Conservation (phyloP, 1,139 yeast species). For the Meyerozyma smithsonii region DNA sequence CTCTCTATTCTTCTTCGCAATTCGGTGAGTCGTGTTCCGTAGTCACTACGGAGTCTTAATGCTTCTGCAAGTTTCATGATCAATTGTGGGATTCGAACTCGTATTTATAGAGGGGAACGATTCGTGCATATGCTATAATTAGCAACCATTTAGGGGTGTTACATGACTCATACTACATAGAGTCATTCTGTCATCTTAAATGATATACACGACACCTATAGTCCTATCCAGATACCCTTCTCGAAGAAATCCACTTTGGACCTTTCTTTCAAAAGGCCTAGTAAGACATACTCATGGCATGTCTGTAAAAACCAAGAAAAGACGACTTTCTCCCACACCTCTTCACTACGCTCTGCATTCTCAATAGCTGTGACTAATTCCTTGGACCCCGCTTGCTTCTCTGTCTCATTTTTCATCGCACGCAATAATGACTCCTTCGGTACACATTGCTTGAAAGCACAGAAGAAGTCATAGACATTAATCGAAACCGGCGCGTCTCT, state of each 20-base stretch:
- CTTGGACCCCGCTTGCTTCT: not conserved
- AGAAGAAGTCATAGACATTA: conserved; percentile 73
- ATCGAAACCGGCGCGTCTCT: conserved; percentile 76
- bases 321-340: conserved; percentile 24
- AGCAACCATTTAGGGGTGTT: no score
- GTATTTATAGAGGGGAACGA: not conserved
- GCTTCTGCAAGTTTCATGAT: conserved; percentile 14
- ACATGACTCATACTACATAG: no score
- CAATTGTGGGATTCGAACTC: not conserved
- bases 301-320: conserved; percentile 42
- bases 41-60: conserved; percentile 12
- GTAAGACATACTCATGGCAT: conserved; percentile 35
- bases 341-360: conserved; percentile 7
- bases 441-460: conserved; percentile 61
- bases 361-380: not conserved
- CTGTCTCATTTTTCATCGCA: conserved; percentile 5
- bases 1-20: conserved; percentile 10
- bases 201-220: no score
- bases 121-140: not conserved
- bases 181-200: no score
- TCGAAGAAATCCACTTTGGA: conserved; percentile 43
- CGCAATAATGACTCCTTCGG: conserved; percentile 31
- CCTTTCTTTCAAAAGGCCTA: conserved; percentile 40
- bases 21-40: conserved; percentile 6
- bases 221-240: conserved; percentile 41